Evolutionary conservation across 768 basidiomycete genomes (phyloP).

Genomic region (Scleroderma citrinum): DNA sequence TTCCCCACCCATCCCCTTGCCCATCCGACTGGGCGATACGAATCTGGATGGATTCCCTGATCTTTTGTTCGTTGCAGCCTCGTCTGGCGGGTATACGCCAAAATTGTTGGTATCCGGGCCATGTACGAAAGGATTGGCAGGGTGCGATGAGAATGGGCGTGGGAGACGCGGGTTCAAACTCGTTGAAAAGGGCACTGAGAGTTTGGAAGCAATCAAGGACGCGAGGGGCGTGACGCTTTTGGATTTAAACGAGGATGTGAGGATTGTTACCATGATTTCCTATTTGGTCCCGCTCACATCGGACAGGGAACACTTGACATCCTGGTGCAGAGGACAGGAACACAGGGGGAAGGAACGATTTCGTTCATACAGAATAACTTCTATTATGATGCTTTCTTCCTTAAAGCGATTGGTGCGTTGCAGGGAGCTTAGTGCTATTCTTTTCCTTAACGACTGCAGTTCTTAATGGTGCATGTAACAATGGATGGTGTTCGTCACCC

Average conservation of each 20-base stretch:
- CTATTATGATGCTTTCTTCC: conserved; percentile 97
- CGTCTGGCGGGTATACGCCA: conserved; percentile 43
- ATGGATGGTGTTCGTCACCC: conserved; percentile 64
- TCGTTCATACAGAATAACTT: conserved; percentile 94
- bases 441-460: conserved; percentile 39
- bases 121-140: conserved; percentile 49
- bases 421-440: not conserved
- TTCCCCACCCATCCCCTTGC: conserved; percentile 63
- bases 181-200: conserved; percentile 52
- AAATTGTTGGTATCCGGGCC: conserved; percentile 59
- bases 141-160: conserved; percentile 46
- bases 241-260: conserved; percentile 93
- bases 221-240: conserved; percentile 74
- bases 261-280: conserved; percentile 23
- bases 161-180: conserved; percentile 61
- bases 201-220: conserved; percentile 65
- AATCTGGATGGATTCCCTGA: conserved; percentile 96
- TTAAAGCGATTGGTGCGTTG: conserved; percentile 84
- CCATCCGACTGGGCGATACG: conserved; percentile 80
- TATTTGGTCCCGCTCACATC: conserved; percentile 61
- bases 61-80: conserved; percentile 54
- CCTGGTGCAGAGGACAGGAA: conserved; percentile 80
- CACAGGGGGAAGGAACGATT: conserved; percentile 54
- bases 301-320: conserved; percentile 88
- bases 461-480: conserved; percentile 87